Evolutionary conservation across 2,329 filamentous ascomycete genomes (phyloP), one percentile per base, ranked within the genome.

Genomic region (Setomelanomma holmii): DNA sequence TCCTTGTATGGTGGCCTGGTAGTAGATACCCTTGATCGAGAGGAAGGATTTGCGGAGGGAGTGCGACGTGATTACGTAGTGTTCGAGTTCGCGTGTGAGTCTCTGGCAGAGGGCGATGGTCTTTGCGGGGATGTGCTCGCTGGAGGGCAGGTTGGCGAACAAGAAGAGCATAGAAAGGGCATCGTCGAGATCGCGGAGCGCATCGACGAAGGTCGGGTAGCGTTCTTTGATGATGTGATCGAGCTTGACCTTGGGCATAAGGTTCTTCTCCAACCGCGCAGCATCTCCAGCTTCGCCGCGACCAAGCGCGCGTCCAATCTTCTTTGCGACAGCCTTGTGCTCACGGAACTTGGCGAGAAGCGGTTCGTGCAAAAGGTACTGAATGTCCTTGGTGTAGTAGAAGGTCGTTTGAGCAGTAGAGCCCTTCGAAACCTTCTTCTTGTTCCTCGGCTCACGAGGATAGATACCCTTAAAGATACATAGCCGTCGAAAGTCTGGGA

Each of bases 401-500:
- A 98, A 99, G 57, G 95, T 99, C 22, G 93, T 98, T 49, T 89
- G 93, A 56, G 89, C 87, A 30, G 90, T 96, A 21, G 92, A 87
- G 54, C 90, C 91, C 78, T 96, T 96, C 73, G 89, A 91, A 36
- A 90, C 95, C 85, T 97, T 97, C 82, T 96, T 97, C 82, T 92
- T 93, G 81, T 89, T 96, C 72, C 95, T 87, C 60, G 95, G 95
- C 82, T 99, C 95, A 71, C 95, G 90, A 62, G 95, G 95, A 79
- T 97, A 99, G 76, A 99, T 98, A 82, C 84, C 95, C 82, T 98
- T 98, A 89, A 96, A 99, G 77, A 99, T 99, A 81, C 95, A 99
- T 74, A 99, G 84, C 80, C 96, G 89, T 79, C 95, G 89, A 80
- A 99, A 99, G 79, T 99, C 95, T 64, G 93, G 92, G 50, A 99